Percentiles rank a stretch among this genome's conserved stretches.
These are phyloP conservation scores for Phytophthora rubi DNA, from an alignment of 352 stramenopile species.

Conservation along the genomic window DNA sequence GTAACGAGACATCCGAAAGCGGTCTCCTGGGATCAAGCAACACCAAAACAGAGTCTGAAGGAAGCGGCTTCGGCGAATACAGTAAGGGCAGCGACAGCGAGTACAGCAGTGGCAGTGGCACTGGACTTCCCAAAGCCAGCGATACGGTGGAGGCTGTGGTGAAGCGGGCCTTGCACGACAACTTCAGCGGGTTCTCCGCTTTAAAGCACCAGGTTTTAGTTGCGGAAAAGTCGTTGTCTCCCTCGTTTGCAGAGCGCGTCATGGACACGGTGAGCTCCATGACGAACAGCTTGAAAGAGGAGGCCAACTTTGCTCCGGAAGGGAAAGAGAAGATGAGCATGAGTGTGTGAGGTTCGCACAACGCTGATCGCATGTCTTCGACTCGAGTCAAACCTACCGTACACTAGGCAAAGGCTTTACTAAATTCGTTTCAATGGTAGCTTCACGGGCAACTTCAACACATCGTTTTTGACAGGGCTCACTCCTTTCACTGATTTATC, in stretches of 20 bases:
- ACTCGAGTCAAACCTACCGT: no score
- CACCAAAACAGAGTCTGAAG: conserved; percentile 17
- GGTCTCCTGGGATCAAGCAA: neutral
- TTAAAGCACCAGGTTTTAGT: conserved; percentile 27
- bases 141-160: conserved; percentile 31
- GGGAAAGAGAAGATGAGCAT: conserved; percentile 13
- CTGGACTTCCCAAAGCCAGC: neutral
- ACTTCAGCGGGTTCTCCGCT: conserved; percentile 29
- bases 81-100: conserved; percentile 2
- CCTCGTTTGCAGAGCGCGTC: conserved; percentile 19
- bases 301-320: conserved; percentile 1
- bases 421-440: no score
- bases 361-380: no score
- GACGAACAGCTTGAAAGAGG: conserved; percentile 24
- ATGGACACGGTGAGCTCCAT: conserved; percentile 17
- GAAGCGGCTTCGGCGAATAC: conserved; percentile 18
- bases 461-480: no score
- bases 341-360: conserved; percentile 9
- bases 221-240: conserved; percentile 22
- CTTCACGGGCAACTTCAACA: no score
- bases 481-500: no score
- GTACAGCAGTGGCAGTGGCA: conserved; percentile 1
- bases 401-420: no score
- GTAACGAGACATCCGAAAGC: neutral
- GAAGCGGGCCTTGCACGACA: conserved; percentile 17